Conservation (phyloP, 805 yeast species). For the Lipomyces japonicus region DNA sequence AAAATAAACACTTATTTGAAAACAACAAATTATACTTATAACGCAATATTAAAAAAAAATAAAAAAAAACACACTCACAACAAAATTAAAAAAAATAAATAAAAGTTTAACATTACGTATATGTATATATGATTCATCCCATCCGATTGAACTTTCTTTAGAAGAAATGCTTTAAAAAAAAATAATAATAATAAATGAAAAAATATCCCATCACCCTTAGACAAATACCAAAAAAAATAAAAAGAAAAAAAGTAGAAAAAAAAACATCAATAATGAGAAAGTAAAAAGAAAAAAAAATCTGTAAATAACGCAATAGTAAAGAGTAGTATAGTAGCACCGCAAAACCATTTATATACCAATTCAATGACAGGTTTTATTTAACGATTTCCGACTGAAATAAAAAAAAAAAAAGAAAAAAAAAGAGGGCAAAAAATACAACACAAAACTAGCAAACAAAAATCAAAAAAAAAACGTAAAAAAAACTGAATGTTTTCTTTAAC, state of each 20-base stretch:
- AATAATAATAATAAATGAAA: background rate
- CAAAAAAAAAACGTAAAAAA: background rate
- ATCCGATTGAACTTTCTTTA: background rate
- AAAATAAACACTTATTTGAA: background rate
- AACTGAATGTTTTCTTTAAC: background rate
- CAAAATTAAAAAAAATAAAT: conserved; percentile 1
- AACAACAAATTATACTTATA: background rate
- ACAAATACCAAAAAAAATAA: too few relatives aligned
- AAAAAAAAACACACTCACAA: background rate
- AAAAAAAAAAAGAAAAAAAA: background rate
- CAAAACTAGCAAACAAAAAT: conserved; percentile 1
- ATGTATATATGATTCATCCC: background rate
- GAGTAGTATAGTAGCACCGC: background rate
- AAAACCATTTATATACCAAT: too few relatives aligned
- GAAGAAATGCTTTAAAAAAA: background rate
- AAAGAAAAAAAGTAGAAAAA: background rate
- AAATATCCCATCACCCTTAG: background rate
- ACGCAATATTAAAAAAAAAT: background rate
- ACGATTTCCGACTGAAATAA: conserved; percentile 1
- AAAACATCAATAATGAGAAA: background rate
- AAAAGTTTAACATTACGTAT: background rate
- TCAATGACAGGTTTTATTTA: too few relatives aligned
- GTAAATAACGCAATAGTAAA: background rate
- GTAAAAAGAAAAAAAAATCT: background rate
- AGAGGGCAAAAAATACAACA: background rate